phyloP scores from a whole-genome alignment of 805 yeast genomes.

The Candida mattraensis region DNA sequence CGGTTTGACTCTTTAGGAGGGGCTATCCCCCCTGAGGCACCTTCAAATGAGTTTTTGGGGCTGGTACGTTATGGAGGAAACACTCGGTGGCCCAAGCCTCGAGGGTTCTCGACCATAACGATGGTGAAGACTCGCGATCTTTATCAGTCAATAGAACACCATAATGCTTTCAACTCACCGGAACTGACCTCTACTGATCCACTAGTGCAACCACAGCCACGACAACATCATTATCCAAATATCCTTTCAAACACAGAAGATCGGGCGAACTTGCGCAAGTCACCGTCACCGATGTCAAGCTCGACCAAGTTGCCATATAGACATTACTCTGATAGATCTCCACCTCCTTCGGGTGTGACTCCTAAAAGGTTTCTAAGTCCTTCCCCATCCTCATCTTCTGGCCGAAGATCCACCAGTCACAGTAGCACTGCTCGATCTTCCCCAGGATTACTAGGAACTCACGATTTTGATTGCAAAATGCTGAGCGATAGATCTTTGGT shows the following conservation, averaged over 20 bases:
- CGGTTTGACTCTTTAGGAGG: conserved; percentile 20
- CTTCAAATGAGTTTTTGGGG: conserved; percentile 22
- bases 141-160: conserved; percentile 2
- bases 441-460: conserved; percentile 8
- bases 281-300: conserved; percentile 2
- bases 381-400: no score
- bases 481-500: conserved; percentile 25
- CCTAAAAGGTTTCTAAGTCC: not conserved
- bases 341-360: no score
- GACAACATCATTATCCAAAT: no score
- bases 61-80: conserved; percentile 22
- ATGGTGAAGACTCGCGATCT: conserved; percentile 21
- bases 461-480: conserved; percentile 1
- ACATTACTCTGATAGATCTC: no score
- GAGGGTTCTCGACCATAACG: conserved; percentile 28
- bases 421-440: conserved; percentile 16
- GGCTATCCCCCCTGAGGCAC: conserved; percentile 7
- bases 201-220: no score
- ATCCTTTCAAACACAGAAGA: no score
- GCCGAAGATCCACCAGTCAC: no score
- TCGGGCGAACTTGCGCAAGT: no score
- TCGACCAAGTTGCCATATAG: no score
- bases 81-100: conserved; percentile 32
- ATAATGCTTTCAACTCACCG: conserved; percentile 1
- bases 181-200: no score